Conservation (phyloP, 805 yeast species). For the Torulaspora microellipsoides region DNA sequence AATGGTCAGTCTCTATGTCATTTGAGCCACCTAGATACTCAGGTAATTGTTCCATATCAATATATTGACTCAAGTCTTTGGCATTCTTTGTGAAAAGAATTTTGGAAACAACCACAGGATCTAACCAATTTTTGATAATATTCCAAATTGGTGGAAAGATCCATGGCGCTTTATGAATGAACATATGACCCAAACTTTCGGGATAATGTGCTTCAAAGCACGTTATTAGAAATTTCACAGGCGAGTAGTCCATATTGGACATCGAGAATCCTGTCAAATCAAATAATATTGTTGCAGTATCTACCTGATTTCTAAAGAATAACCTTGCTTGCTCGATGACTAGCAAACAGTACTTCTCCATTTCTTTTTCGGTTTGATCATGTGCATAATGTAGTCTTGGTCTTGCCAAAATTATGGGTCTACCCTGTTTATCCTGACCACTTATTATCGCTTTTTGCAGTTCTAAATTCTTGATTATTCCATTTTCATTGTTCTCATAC, state of each 20-base stretch:
- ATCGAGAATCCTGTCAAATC: slow-evolving; percentile 83
- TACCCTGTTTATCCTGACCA: slow-evolving; percentile 66
- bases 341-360: slow-evolving; percentile 69
- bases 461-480: slow-evolving; percentile 42
- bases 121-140: slow-evolving; percentile 87
- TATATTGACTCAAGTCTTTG: slow-evolving; percentile 61
- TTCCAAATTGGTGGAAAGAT: slow-evolving; percentile 93
- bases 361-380: slow-evolving; percentile 64
- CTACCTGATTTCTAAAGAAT: slow-evolving; percentile 67
- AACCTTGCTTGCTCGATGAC: slow-evolving; percentile 81
- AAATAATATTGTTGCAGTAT: slow-evolving; percentile 77
- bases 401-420: slow-evolving; percentile 79
- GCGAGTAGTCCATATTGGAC: slow-evolving; percentile 88
- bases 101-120: slow-evolving; percentile 92
- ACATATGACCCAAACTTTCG: slow-evolving; percentile 77
- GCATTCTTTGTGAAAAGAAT: slow-evolving; percentile 72
- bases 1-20: slow-evolving; percentile 54
- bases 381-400: slow-evolving; percentile 70
- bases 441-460: slow-evolving; percentile 66
- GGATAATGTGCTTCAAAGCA: slow-evolving; percentile 97
- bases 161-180: slow-evolving; percentile 96
- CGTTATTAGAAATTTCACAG: slow-evolving; percentile 83
- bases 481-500: slow-evolving; percentile 41
- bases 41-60: slow-evolving; percentile 60
- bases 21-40: slow-evolving; percentile 65